phyloP scores from a whole-genome alignment of 2,329 filamentous ascomycete genomes.

The Trichoderma aggressivum region DNA sequence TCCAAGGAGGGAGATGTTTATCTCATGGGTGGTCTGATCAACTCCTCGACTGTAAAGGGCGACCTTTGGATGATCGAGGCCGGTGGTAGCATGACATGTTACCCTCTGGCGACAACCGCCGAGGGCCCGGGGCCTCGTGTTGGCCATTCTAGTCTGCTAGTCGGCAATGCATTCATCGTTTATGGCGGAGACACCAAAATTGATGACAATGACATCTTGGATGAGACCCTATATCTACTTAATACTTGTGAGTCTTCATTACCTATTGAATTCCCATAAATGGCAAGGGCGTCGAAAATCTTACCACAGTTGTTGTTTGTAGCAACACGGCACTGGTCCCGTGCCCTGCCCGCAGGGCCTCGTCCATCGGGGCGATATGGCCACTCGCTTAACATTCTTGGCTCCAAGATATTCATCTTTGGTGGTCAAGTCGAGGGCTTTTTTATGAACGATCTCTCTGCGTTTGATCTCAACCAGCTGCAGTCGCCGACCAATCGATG shows the following conservation, averaged over 20 bases:
- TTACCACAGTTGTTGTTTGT: not conserved
- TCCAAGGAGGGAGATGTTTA: constrained; percentile 98
- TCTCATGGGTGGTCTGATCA: constrained; percentile 94
- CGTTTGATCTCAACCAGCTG: constrained; percentile 92
- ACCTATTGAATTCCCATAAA: constrained; percentile 10
- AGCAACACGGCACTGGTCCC: constrained; percentile 98
- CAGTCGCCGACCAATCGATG: constrained; percentile 89
- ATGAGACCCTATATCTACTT: constrained; percentile 92
- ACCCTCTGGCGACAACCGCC: constrained; percentile 84
- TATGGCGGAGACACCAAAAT: constrained; percentile 98
- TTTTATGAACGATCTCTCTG: constrained; percentile 96
- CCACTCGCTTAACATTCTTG: constrained; percentile 92
- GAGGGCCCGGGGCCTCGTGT: constrained; percentile 95
- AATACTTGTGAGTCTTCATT: constrained; percentile 80
- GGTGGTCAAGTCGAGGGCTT: constrained; percentile 95
- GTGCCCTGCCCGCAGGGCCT: constrained; percentile 81
- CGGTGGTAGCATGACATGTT: constrained; percentile 81
- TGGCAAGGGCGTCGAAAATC: not conserved
- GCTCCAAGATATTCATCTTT: constrained; percentile 96
- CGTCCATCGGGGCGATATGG: constrained; percentile 90
- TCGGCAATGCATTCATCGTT: constrained; percentile 98
- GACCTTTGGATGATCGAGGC: constrained; percentile 98
- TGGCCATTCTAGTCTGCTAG: constrained; percentile 87
- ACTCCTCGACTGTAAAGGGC: constrained; percentile 91
- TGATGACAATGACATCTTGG: constrained; percentile 83